Evolutionary conservation across 1,284 basidiomycete genomes (phyloP).

Genomic region (Apiotrichum gamsii): DNA sequence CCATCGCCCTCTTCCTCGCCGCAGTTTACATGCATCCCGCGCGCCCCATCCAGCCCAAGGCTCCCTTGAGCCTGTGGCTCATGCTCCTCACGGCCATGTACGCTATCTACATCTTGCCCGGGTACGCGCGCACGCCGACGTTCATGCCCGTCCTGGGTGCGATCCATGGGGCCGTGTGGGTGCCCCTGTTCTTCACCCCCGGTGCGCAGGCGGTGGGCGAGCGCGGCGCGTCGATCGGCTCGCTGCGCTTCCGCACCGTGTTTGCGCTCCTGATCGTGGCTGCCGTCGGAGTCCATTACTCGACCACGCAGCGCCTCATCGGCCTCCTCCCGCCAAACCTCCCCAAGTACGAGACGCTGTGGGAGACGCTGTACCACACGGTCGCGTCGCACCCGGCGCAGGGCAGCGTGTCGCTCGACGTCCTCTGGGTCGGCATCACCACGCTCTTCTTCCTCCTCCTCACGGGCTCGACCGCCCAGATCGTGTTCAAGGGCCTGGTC

Average conservation of each 20-base stretch:
- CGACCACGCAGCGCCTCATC: slow-evolving; percentile 34
- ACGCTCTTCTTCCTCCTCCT: slow-evolving; percentile 28
- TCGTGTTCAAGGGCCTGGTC: slow-evolving; percentile 17
- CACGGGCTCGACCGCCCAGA: slow-evolving; percentile 28
- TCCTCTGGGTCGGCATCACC: slow-evolving; percentile 51
- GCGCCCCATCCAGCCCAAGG: slow-evolving; percentile 10
- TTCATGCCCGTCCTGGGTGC: slow-evolving; percentile 59
- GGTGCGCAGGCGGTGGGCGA: neutral
- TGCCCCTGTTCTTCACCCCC: slow-evolving; percentile 50
- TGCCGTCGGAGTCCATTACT: slow-evolving; percentile 47
- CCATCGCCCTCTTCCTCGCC: slow-evolving; percentile 60
- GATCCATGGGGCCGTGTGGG: slow-evolving; percentile 58
- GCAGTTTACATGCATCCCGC: slow-evolving; percentile 51
- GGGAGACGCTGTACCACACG: slow-evolving; percentile 12
- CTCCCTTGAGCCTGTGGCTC: slow-evolving; percentile 45
- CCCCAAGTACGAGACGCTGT: slow-evolving; percentile 6
- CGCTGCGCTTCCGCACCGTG: slow-evolving; percentile 34
- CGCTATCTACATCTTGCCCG: slow-evolving; percentile 54
- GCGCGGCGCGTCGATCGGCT: neutral
- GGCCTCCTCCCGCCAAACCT: slow-evolving; percentile 3
- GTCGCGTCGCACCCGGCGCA: slow-evolving; percentile 60
- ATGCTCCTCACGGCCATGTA: slow-evolving; percentile 53
- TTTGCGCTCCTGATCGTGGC: slow-evolving; percentile 48
- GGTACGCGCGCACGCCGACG: slow-evolving; percentile 47
- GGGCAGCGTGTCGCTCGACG: slow-evolving; percentile 60